A percentile compares a stretch with the other conserved stretches of the same genome.
Evolutionary conservation across 73 alveolate genomes (phyloP).

Genomic region (Paramecium primaurelia): DNA sequence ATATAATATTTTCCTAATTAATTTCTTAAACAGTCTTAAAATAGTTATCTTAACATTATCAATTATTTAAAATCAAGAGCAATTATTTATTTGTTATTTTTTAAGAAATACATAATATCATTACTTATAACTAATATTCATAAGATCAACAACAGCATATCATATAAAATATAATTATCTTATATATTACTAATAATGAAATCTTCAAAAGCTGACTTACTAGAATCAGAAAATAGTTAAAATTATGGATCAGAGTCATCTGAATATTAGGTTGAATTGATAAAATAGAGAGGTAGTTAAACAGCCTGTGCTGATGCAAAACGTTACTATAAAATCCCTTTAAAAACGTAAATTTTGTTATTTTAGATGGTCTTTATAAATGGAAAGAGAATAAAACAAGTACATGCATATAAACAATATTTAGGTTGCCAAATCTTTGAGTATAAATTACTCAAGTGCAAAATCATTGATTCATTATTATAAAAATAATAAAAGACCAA

Average conservation of each 20-base stretch:
- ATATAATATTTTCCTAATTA: neutral
- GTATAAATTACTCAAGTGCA: constrained; percentile 8
- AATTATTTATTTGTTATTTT: neutral
- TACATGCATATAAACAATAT: neutral
- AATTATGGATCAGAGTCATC: neutral
- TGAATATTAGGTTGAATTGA: neutral
- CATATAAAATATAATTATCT: neutral
- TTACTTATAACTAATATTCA: neutral
- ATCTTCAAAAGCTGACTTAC: neutral
- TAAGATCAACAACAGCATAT: neutral
- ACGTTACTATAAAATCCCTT: neutral
- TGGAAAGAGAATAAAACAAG: neutral
- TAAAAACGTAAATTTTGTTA: neutral
- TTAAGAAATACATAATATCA: too few relatives aligned
- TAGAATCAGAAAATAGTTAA: neutral
- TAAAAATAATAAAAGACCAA: constrained; percentile 6
- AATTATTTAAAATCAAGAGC: neutral
- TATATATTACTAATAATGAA: neutral
- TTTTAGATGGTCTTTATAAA: neutral
- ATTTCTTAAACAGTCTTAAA: neutral
- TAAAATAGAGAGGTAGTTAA: neutral
- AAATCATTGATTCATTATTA: constrained; percentile 25
- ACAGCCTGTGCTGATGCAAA: neutral
- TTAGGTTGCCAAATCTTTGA: constrained; percentile 7
- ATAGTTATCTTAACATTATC: neutral